Evolutionary conservation across 352 stramenopile species (phyloP).

Genomic region (Halophytophthora batemanensis): DNA sequence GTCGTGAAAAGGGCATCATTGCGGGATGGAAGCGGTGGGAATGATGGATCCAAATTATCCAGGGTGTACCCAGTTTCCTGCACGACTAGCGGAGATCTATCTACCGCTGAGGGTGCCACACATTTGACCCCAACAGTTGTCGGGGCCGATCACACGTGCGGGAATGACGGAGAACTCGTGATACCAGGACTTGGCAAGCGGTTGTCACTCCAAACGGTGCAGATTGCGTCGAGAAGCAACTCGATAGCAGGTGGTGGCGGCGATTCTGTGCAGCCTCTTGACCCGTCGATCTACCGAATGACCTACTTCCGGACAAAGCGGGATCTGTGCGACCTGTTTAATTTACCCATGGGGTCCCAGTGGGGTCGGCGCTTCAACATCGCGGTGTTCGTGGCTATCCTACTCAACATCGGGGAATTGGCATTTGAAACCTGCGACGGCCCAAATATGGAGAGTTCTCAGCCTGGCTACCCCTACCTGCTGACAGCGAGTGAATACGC

Average conservation of each 20-base stretch:
- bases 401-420: conserved; percentile 44
- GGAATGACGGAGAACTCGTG: too few relatives aligned
- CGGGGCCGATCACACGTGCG: too few relatives aligned
- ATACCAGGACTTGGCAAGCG: conserved; percentile 5
- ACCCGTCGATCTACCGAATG: conserved; percentile 30
- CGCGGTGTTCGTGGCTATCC: conserved; percentile 50
- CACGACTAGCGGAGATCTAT: too few relatives aligned
- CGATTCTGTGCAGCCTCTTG: conserved; percentile 7
- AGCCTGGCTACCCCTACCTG: conserved; percentile 60
- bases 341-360: conserved; percentile 28
- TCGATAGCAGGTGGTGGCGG: conserved; percentile 1
- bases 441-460: conserved; percentile 39
- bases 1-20: too few relatives aligned
- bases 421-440: conserved; percentile 66
- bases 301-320: conserved; percentile 43
- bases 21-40: too few relatives aligned
- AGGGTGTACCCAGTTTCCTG: too few relatives aligned
- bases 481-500: conserved; percentile 33
- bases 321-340: conserved; percentile 40
- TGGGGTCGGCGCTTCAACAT: conserved; percentile 36
- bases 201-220: conserved; percentile 20
- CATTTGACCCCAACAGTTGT: too few relatives aligned
- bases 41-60: too few relatives aligned
- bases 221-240: conserved; percentile 8
- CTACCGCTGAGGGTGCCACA: too few relatives aligned